Evolutionary conservation across 192 early-diverging fungal species (phyloP), one percentile per base, ranked within the genome.

Genomic region (Coemansia sp.): DNA sequence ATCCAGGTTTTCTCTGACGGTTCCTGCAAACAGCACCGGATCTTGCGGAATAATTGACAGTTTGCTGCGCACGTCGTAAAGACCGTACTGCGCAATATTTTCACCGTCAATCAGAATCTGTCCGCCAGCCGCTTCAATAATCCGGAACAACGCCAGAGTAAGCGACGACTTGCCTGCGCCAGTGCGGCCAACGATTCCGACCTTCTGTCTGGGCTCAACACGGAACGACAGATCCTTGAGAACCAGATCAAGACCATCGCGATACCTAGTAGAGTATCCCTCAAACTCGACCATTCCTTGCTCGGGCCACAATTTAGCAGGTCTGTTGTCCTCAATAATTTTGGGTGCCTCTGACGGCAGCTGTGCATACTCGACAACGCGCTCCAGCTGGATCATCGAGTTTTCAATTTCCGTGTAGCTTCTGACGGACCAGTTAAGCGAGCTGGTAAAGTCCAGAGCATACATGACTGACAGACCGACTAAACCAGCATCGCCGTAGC

Each of bases 151-250:
- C 0, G 90, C 88, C 64, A 94, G 68, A 11, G 88, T 85, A 28
- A 94, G 65, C 4, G 92, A 89, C 3, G 89, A 88, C 69, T 96
- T 95, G n/a, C 93, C 92, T 2, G 91, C 92, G 36, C 93, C 95
- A 8, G 89, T 90, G 18, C 88, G 85, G 1, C 88, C 88, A 9
- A 88, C 88, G 15, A 90, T 87, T 9, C 89, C 89, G 18, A 90
- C 76, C 68, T 90, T 90, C 64, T 90, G 83, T 9, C 64, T 72
- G 28, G 85, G 85, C 48, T 20, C 11, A 15, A 78, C 79, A 4
- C 68, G 45, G 63, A 86, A 73, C 38, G 72, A 80, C 43, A 84
- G 35, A 17, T 64, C 66, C 7, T 76, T 78, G 0, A 91, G 76
- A 6, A 88, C 86, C 61, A 80, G 56, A 33, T 79, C 76, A 22